These are phyloP conservation scores for Fraxinus greggii DNA, from an alignment of 305 asterid genomes.

Conservation along the genomic window DNA sequence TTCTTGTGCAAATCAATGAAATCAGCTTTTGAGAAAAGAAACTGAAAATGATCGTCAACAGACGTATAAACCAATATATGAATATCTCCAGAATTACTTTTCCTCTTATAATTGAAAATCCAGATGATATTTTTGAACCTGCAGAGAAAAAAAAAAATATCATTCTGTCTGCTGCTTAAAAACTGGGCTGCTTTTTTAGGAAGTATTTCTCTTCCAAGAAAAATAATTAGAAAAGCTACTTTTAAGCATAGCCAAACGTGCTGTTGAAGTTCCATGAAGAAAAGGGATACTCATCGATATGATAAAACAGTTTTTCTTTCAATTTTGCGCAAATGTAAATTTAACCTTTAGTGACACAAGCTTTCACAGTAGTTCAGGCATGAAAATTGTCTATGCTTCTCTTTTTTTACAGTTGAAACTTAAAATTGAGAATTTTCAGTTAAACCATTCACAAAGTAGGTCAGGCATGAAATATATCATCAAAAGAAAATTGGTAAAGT, in stretches of 20 bases:
- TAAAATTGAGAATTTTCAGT: background rate
- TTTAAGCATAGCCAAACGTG: background rate
- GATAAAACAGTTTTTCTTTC: background rate
- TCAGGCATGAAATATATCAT: background rate
- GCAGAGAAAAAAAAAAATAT: background rate
- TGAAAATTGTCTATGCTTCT: background rate
- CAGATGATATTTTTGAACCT: background rate
- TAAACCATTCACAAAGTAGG: background rate
- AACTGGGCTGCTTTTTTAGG: background rate
- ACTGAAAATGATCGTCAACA: background rate
- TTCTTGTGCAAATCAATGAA: background rate
- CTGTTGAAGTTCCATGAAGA: background rate
- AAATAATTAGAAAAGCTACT: background rate
- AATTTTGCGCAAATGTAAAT: background rate
- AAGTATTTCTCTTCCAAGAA: background rate
- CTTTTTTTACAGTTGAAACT: background rate
- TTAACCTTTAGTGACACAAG: background rate
- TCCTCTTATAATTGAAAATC: background rate
- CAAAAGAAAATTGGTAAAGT: background rate
- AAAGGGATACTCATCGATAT: background rate
- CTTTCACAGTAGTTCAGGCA: background rate
- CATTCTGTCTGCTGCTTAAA: background rate
- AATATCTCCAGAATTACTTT: background rate
- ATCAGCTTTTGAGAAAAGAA: background rate
- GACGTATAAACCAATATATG: background rate